Conservation (phyloP, 2,329 filamentous ascomycete species). For the Ceratocystiopsis brevicomis region DNA sequence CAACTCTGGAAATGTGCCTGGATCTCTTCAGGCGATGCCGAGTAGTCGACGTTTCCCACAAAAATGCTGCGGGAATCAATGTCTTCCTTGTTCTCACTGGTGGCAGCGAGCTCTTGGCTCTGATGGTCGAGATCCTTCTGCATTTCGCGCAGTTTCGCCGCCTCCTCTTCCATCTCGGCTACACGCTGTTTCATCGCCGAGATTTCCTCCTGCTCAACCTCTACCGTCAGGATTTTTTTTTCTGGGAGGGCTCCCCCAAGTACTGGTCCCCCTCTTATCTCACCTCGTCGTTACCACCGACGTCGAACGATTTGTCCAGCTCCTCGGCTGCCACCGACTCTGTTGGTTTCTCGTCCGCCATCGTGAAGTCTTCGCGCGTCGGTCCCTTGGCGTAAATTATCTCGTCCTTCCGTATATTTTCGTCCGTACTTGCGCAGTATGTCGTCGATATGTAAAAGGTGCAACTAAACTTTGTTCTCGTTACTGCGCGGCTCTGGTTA, state of each 20-base stretch:
- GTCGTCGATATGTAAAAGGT: too few relatives aligned
- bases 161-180: slow-evolving; percentile 81
- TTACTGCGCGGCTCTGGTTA: too few relatives aligned
- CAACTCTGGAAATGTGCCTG: slow-evolving; percentile 97
- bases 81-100: slow-evolving; percentile 72
- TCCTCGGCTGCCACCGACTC: slow-evolving; percentile 12
- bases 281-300: slow-evolving; percentile 29
- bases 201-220: slow-evolving; percentile 47
- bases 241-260: neutral
- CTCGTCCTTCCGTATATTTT: too few relatives aligned
- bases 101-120: slow-evolving; percentile 48
- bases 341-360: slow-evolving; percentile 15
- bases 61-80: slow-evolving; percentile 92
- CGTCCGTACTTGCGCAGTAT: too few relatives aligned
- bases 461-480: too few relatives aligned
- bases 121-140: slow-evolving; percentile 72
- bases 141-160: slow-evolving; percentile 72
- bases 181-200: slow-evolving; percentile 73
- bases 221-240: slow-evolving; percentile 8
- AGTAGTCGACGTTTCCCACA: slow-evolving; percentile 96
- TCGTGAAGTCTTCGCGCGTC: slow-evolving; percentile 1
- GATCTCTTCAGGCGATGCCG: slow-evolving; percentile 89
- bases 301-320: slow-evolving; percentile 20
- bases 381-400: neutral
- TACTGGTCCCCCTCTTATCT: slow-evolving; percentile 9